These are phyloP conservation scores for Potentilla sterilis DNA, from an alignment of 306 rosid species.

Conservation along the genomic window DNA sequence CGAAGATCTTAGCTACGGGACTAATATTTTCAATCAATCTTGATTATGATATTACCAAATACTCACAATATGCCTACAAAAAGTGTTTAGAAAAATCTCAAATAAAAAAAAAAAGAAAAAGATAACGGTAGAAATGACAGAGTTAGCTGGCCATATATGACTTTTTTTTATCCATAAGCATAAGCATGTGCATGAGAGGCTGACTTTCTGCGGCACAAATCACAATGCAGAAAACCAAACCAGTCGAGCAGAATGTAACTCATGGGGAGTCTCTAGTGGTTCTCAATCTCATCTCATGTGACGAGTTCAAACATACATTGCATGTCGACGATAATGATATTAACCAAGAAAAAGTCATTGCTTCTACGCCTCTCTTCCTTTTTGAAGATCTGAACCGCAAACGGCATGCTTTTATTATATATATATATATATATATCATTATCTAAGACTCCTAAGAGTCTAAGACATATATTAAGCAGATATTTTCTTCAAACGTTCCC, in stretches of 20 bases:
- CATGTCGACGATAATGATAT: background rate
- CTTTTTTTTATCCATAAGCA: background rate
- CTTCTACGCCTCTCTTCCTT: background rate
- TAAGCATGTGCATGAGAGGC: background rate
- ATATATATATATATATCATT: too few relatives aligned
- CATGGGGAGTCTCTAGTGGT: background rate
- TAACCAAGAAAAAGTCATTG: background rate
- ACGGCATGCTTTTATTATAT: background rate
- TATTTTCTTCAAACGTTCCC: too few relatives aligned
- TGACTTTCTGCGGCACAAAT: background rate
- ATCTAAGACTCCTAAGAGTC: background rate
- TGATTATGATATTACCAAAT: too few relatives aligned
- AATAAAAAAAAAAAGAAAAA: background rate
- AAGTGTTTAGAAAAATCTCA: background rate
- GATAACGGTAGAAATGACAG: background rate
- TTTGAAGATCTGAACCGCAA: background rate
- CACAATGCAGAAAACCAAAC: background rate
- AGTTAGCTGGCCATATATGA: background rate
- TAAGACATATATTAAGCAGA: background rate
- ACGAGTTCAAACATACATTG: background rate
- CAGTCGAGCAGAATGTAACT: background rate
- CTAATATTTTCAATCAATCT: too few relatives aligned
- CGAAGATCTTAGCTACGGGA: too few relatives aligned
- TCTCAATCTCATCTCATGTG: background rate
- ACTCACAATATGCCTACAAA: too few relatives aligned